Conservation (phyloP, 805 yeast genomes). For the Yarrowia sp. region DNA sequence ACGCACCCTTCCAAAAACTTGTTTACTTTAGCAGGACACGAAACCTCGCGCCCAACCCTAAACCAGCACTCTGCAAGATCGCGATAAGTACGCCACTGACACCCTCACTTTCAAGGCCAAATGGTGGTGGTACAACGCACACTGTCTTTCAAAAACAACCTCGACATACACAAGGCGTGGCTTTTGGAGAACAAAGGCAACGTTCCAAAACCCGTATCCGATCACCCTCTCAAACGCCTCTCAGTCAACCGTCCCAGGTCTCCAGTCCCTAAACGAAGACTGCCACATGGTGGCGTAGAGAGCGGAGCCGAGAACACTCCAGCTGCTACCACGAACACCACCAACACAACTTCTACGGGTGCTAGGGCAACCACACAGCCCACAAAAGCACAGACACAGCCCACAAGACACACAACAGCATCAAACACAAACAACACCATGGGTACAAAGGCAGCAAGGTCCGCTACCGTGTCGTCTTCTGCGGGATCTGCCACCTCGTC, state of each 20-base stretch:
- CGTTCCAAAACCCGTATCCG: constrained; percentile 15
- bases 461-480: background rate
- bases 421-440: background rate
- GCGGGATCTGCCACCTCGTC: constrained; percentile 1
- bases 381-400: too few relatives aligned
- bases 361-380: background rate
- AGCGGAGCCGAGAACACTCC: constrained; percentile 1
- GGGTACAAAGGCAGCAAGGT: background rate
- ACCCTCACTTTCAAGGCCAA: background rate
- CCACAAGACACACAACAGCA: background rate
- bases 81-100: constrained; percentile 26
- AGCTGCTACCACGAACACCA: too few relatives aligned
- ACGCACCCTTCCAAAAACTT: constrained; percentile 3
- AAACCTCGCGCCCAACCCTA: constrained; percentile 17
- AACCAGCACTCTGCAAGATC: background rate
- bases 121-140: constrained; percentile 22
- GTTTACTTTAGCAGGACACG: constrained; percentile 23
- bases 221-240: constrained; percentile 4
- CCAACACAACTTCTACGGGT: background rate
- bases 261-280: constrained; percentile 6
- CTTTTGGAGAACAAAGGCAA: constrained; percentile 4
- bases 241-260: constrained; percentile 21
- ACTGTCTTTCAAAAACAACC: constrained; percentile 17
- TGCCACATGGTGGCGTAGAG: background rate
- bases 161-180: constrained; percentile 28